Conservation (phyloP, 2,329 filamentous ascomycete species). For the Fusarium annulatum region DNA sequence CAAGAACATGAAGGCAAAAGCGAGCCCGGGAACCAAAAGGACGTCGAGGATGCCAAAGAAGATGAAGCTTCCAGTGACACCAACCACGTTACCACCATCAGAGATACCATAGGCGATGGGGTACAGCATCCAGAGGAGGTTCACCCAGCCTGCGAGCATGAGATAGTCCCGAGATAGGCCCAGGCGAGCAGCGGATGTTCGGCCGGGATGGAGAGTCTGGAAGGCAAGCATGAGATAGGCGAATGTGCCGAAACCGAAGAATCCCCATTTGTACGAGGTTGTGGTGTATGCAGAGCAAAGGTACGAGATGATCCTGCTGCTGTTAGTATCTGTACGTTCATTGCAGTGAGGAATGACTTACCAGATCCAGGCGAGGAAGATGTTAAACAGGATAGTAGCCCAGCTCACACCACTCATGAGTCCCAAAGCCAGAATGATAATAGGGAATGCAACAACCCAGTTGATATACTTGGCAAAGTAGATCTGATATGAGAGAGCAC, state of each 20-base stretch:
- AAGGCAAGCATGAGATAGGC: slow-evolving; percentile 59
- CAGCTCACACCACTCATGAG: slow-evolving; percentile 65
- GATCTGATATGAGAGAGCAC: slow-evolving; percentile 57
- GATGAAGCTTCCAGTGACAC: slow-evolving; percentile 27
- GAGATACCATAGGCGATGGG: slow-evolving; percentile 58
- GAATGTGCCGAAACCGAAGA: slow-evolving; percentile 63
- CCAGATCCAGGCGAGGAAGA: slow-evolving; percentile 63
- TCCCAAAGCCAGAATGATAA: slow-evolving; percentile 58
- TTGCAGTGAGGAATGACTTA: slow-evolving; percentile 1
- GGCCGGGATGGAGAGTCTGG: slow-evolving; percentile 55
- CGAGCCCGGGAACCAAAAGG: slow-evolving; percentile 58
- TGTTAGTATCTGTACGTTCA: neutral
- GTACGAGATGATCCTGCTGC: slow-evolving; percentile 56
- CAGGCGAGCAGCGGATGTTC: slow-evolving; percentile 53
- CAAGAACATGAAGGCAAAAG: slow-evolving; percentile 56
- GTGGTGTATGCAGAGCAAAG: slow-evolving; percentile 60
- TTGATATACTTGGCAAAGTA: slow-evolving; percentile 68
- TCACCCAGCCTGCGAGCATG: slow-evolving; percentile 59
- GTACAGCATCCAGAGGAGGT: slow-evolving; percentile 66
- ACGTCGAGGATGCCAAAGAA: slow-evolving; percentile 64
- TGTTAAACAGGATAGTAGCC: slow-evolving; percentile 64
- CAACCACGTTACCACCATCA: slow-evolving; percentile 31
- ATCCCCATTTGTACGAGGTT: slow-evolving; percentile 68
- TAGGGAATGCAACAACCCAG: slow-evolving; percentile 64
- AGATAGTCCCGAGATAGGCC: slow-evolving; percentile 58